Percentiles rank a stretch among this genome's conserved stretches.
phyloP scores from a whole-genome alignment of 2,329 filamentous ascomycete genomes.

The Colletotrichum siamense region DNA sequence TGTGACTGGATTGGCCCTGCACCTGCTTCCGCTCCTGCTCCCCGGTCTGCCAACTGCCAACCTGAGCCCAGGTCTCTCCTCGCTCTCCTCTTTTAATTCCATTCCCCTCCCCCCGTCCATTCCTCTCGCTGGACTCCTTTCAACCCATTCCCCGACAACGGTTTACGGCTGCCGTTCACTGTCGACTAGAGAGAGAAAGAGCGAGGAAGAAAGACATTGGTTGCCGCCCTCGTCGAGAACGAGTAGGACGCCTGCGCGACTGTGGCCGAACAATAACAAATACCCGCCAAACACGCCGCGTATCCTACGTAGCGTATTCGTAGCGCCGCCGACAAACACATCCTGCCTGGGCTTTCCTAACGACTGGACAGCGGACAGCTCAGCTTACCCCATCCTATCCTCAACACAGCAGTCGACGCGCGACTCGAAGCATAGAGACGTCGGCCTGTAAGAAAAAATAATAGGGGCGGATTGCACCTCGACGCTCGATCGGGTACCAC shows the following conservation, averaged over 20 bases:
- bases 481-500: slow-evolving; percentile 13
- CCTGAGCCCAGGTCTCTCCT: background rate
- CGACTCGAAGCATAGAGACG: background rate
- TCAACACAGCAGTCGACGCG: background rate
- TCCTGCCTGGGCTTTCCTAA: background rate
- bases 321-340: background rate
- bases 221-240: background rate
- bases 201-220: background rate
- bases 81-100: slow-evolving; percentile 14
- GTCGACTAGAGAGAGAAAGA: background rate
- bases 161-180: background rate
- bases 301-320: background rate
- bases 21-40: background rate
- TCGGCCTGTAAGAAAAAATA: background rate
- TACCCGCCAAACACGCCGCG: background rate
- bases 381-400: background rate
- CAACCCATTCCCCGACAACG: slow-evolving; percentile 4
- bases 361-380: background rate
- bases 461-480: slow-evolving; percentile 16
- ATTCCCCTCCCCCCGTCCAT: slow-evolving; percentile 7
- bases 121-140: background rate
- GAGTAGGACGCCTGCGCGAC: background rate
- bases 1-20: background rate
- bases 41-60: background rate
- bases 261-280: background rate